A percentile compares a stretch with the other conserved stretches of the same genome.
These are phyloP conservation scores for Aspergillus quadricinctus DNA, from an alignment of 2,329 filamentous ascomycete species.

Conservation along the genomic window DNA sequence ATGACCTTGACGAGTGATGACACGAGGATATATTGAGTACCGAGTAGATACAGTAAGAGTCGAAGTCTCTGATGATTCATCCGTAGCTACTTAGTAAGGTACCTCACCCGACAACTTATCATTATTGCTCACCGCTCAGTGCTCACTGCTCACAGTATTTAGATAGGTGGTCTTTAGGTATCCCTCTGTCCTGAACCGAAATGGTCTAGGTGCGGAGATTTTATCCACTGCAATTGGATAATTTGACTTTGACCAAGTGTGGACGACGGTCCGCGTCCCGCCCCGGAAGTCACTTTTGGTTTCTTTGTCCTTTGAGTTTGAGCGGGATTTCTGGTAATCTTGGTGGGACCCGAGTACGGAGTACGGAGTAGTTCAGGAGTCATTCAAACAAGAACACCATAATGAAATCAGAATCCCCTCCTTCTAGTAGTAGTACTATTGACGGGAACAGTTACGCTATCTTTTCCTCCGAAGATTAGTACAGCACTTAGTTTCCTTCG, in stretches of 20 bases:
- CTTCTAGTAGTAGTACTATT: background rate
- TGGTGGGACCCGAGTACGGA: background rate
- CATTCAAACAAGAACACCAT: background rate
- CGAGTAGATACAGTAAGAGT: too few relatives aligned
- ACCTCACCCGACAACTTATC: background rate
- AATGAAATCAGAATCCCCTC: background rate
- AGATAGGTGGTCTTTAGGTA: background rate
- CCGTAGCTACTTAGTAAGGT: too few relatives aligned
- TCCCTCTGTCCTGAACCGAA: too few relatives aligned
- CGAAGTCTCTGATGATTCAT: too few relatives aligned
- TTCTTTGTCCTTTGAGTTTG: background rate
- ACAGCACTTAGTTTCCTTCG: background rate
- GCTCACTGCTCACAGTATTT: constrained; percentile 1
- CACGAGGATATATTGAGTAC: too few relatives aligned
- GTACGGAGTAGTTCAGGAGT: background rate
- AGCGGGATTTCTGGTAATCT: background rate
- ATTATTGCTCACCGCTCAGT: background rate
- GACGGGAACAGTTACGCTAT: background rate
- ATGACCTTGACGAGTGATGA: too few relatives aligned
- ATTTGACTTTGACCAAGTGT: constrained; percentile 9
- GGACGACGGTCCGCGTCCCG: constrained; percentile 22
- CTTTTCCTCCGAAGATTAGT: background rate
- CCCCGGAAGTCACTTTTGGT: constrained; percentile 18
- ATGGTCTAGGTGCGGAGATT: background rate
- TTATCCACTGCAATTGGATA: background rate